phyloP scores from a whole-genome alignment of 2,329 filamentous ascomycete genomes.

The Xylariaceae sp. region DNA sequence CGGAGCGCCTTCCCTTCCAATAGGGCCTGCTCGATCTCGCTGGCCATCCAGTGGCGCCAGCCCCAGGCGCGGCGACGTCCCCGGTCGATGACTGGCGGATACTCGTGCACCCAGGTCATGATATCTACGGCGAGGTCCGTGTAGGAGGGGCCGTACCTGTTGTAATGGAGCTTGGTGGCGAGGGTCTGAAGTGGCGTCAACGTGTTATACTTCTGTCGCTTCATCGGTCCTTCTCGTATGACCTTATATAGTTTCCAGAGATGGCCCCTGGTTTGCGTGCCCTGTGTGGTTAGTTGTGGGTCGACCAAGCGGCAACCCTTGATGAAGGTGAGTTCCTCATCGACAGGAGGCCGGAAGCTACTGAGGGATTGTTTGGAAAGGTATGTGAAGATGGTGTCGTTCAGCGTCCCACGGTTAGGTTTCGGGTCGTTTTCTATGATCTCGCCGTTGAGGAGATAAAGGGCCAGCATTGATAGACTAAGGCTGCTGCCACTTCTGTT shows the following conservation, averaged over 20 bases:
- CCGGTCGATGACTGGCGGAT: neutral
- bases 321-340: constrained; percentile 34
- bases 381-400: constrained; percentile 30
- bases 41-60: constrained; percentile 32
- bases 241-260: constrained; percentile 33
- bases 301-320: constrained; percentile 34
- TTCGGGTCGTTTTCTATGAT: constrained; percentile 33
- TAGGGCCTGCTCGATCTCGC: constrained; percentile 29
- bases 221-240: constrained; percentile 30
- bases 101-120: constrained; percentile 12
- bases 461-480: constrained; percentile 31
- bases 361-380: constrained; percentile 31
- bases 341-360: constrained; percentile 31
- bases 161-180: constrained; percentile 30
- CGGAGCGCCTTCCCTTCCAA: constrained; percentile 31
- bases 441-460: constrained; percentile 36
- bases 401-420: constrained; percentile 18
- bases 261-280: constrained; percentile 28
- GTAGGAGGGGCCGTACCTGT: constrained; percentile 23
- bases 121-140: constrained; percentile 26
- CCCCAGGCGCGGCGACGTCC: constrained; percentile 14
- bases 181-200: constrained; percentile 26
- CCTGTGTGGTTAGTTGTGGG: constrained; percentile 26
- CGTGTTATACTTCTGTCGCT: constrained; percentile 25
- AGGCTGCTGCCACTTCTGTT: constrained; percentile 28